Conservation (phyloP, 2,329 filamentous ascomycete species). For the Botrytis fabae region DNA sequence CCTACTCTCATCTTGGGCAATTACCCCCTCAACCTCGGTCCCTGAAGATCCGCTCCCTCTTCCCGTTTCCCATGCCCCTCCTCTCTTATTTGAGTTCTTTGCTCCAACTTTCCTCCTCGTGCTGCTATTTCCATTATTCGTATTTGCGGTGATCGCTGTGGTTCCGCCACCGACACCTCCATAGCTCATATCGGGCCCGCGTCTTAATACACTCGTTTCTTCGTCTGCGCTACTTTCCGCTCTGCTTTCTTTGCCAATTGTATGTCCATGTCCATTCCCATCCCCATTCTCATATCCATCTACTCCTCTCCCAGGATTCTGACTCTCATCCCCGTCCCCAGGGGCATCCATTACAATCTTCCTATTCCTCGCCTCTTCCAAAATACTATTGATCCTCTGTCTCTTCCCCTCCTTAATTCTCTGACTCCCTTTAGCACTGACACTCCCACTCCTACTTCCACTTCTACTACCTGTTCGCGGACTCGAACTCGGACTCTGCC, state of each 20-base stretch:
- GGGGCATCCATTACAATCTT: conserved; percentile 23
- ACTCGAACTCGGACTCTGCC: not conserved
- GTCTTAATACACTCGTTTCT: conserved; percentile 44
- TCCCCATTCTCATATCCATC: not conserved
- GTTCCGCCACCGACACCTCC: not conserved
- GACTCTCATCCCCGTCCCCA: not conserved
- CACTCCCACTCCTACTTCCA: not conserved
- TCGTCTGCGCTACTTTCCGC: conserved; percentile 41
- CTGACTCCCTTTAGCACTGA: not conserved
- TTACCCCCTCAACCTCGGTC: not conserved
- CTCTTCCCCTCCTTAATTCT: not conserved
- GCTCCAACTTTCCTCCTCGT: not conserved
- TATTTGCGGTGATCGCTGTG: not conserved
- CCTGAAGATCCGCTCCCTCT: not conserved
- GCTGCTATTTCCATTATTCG: not conserved
- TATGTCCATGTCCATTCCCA: conserved; percentile 13
- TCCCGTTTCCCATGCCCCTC: not conserved
- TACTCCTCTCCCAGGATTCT: not conserved
- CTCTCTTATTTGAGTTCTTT: not conserved
- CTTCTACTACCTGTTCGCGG: not conserved
- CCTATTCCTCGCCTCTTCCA: conserved; percentile 33
- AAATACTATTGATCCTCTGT: conserved; percentile 32
- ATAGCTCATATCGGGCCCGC: not conserved
- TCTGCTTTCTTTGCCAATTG: conserved; percentile 1
- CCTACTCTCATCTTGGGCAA: conserved; percentile 28